Evolutionary conservation across 2,329 filamentous ascomycete genomes (phyloP).

Genomic region (Aspergillus vadensis): DNA sequence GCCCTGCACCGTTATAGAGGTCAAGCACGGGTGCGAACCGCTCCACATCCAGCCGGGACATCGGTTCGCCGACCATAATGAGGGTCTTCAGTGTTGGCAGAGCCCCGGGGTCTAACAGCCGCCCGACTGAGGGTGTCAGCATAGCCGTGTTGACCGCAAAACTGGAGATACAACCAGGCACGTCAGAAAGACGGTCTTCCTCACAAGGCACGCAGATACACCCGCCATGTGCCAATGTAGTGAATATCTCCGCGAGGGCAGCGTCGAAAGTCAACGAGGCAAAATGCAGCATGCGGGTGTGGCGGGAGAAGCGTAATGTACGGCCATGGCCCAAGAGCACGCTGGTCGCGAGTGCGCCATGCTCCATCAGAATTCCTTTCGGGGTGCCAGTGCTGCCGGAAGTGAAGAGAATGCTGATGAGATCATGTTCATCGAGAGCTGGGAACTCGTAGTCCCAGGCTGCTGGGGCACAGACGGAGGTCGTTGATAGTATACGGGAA

Average conservation of each 20-base stretch:
- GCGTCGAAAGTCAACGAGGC: constrained; percentile 45
- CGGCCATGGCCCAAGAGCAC: not conserved
- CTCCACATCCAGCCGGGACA: not conserved
- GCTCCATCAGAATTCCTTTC: not conserved
- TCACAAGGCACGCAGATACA: constrained; percentile 48
- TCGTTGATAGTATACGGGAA: too few relatives aligned
- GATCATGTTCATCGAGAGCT: not conserved
- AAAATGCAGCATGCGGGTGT: constrained; percentile 36
- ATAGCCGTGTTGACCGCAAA: not conserved
- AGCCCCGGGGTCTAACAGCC: not conserved
- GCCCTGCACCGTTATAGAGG: not conserved
- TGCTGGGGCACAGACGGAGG: not conserved
- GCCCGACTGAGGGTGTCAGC: not conserved
- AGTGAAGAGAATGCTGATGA: not conserved
- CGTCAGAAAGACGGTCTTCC: constrained; percentile 43
- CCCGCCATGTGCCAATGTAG: constrained; percentile 45
- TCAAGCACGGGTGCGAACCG: not conserved
- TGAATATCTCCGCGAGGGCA: constrained; percentile 34
- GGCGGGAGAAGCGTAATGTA: not conserved
- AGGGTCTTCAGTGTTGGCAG: not conserved
- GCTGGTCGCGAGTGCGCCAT: not conserved
- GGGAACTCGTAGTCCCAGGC: not conserved
- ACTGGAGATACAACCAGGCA: constrained; percentile 4
- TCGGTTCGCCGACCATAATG: not conserved
- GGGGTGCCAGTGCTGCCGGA: not conserved